Conservation (phyloP, 495 filamentous ascomycete genomes). For the Talaromyces trachyspermus region DNA sequence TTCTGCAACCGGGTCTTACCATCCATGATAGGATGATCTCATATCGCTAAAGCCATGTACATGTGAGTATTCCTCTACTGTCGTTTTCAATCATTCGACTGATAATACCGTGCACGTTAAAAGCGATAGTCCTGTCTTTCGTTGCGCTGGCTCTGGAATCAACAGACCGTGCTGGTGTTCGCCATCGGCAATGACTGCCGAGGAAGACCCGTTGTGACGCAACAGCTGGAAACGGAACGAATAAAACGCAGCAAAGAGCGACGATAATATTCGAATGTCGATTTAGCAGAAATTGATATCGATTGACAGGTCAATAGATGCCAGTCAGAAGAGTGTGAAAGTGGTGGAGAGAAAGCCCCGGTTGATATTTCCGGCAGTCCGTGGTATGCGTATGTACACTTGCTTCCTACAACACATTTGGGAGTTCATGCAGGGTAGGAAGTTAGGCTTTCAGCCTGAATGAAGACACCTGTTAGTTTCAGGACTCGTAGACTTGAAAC, state of each 20-base stretch:
- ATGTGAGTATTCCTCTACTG: background rate
- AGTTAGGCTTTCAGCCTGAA: no score
- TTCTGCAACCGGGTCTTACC: conserved; percentile 54
- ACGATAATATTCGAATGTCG: no score
- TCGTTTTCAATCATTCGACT: background rate
- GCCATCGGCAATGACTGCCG: conserved; percentile 3
- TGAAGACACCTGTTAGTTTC: no score
- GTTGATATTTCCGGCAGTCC: no score
- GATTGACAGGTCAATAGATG: no score
- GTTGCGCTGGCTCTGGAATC: background rate
- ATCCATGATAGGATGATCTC: conserved; percentile 27
- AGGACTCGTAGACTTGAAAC: no score
- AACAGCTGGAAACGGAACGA: background rate
- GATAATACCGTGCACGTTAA: background rate
- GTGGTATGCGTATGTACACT: no score
- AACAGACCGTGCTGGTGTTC: background rate
- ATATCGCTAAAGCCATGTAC: background rate
- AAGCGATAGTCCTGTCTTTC: background rate
- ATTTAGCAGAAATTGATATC: no score
- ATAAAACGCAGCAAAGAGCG: background rate
- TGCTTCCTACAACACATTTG: no score
- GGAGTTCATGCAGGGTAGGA: no score
- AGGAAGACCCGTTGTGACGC: conserved; percentile 1
- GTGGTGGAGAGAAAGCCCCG: no score
- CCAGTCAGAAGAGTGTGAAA: no score